Conservation (phyloP, 2,329 filamentous ascomycete species). For the Colletotrichum kahawae region DNA sequence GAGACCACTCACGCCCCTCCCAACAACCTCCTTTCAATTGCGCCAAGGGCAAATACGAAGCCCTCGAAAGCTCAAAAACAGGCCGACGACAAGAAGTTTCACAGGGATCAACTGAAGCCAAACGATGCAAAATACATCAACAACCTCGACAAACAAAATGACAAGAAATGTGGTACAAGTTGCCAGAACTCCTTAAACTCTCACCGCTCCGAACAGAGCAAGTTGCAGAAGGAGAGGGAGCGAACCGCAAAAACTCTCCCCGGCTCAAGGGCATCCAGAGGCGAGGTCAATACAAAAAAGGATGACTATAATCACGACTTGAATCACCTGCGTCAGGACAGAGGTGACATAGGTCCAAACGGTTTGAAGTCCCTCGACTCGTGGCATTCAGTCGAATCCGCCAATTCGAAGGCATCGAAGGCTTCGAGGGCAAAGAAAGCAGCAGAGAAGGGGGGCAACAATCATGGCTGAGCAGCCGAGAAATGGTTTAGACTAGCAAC, state of each 20-base stretch:
- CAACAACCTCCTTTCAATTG: not conserved
- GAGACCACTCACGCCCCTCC: not conserved
- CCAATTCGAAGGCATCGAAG: not conserved
- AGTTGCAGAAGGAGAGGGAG: not conserved
- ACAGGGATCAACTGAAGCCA: not conserved
- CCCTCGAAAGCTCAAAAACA: not conserved
- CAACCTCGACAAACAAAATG: not conserved
- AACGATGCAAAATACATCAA: not conserved
- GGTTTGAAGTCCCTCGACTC: not conserved
- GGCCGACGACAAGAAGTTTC: not conserved
- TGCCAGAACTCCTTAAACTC: not conserved
- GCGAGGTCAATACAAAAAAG: accelerated
- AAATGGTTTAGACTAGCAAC: not conserved
- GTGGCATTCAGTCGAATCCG: not conserved
- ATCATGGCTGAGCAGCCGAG: not conserved
- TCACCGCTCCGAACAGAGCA: not conserved
- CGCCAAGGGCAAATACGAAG: not conserved
- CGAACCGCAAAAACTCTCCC: not conserved
- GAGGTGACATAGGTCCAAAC: not conserved
- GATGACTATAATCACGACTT: not conserved
- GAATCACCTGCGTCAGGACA: not conserved
- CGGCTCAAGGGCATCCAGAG: not conserved
- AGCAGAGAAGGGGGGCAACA: not conserved
- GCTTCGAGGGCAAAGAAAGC: not conserved
- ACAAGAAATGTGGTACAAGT: not conserved